Evolutionary conservation across 2,329 filamentous ascomycete genomes (phyloP).

Genomic region (Hyphodiscus sp.): DNA sequence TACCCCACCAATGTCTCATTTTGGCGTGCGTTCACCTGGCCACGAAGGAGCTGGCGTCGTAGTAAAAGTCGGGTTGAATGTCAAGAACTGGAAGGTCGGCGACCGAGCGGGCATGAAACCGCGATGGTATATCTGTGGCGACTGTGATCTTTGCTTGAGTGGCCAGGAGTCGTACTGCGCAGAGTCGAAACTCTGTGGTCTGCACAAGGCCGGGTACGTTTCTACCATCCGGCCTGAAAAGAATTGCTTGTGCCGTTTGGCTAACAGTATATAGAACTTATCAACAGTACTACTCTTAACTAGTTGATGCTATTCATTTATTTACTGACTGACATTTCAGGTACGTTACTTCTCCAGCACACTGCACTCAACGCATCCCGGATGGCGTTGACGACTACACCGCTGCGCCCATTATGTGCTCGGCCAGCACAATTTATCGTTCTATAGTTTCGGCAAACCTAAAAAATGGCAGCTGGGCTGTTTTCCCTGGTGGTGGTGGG

Average conservation of each 20-base stretch:
- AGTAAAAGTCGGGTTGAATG: slow-evolving; percentile 38
- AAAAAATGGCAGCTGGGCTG: background rate
- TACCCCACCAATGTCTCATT: background rate
- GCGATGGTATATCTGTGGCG: background rate
- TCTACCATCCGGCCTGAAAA: too few species aligned
- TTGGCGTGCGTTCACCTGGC: background rate
- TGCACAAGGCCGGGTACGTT: too few species aligned
- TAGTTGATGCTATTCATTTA: too few species aligned
- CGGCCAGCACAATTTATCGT: slow-evolving; percentile 32
- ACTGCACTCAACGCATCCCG: background rate
- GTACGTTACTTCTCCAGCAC: background rate
- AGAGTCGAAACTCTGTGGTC: too few species aligned
- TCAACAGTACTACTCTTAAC: too few species aligned
- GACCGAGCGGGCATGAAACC: slow-evolving; percentile 5
- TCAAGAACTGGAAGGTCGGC: slow-evolving; percentile 39
- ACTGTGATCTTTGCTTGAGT: slow-evolving; percentile 19
- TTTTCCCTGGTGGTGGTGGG: background rate
- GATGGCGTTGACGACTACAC: slow-evolving; percentile 7
- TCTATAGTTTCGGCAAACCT: too few species aligned
- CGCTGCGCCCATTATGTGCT: slow-evolving; percentile 52
- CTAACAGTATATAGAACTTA: too few species aligned
- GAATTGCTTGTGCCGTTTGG: too few species aligned
- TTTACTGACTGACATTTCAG: background rate
- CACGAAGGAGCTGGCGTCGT: slow-evolving; percentile 53
- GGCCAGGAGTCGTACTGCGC: too few species aligned